A percentile compares a stretch with the other conserved stretches of the same genome.
These are phyloP conservation scores for Termitomyces sp. DNA, from an alignment of 1,284 basidiomycete genomes.

Conservation along the genomic window DNA sequence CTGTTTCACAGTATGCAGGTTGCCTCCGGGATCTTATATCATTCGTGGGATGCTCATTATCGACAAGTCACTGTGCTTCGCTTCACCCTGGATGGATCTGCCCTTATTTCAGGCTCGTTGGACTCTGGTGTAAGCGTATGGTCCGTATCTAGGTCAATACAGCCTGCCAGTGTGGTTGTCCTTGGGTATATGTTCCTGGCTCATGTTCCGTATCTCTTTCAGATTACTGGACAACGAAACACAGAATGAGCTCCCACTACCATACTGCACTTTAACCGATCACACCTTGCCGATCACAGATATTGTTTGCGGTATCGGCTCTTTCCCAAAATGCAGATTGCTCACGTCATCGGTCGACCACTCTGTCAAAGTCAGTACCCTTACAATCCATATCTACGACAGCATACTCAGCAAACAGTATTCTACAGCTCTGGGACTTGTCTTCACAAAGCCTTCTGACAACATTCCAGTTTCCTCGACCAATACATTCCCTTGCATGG, in stretches of 20 bases:
- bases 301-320: conserved; percentile 72
- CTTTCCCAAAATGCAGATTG: conserved; percentile 73
- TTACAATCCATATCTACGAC: conserved; percentile 10
- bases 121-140: conserved; percentile 88
- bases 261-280: conserved; percentile 81
- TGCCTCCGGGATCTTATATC: conserved; percentile 83
- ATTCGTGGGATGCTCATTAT: conserved; percentile 94
- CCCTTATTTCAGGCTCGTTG: conserved; percentile 82
- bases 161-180: conserved; percentile 18
- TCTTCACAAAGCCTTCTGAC: conserved; percentile 73
- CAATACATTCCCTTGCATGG: conserved; percentile 67
- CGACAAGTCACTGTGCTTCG: conserved; percentile 78
- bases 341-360: conserved; percentile 85
- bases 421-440: conserved; percentile 73
- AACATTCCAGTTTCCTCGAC: conserved; percentile 79
- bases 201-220: conserved; percentile 13
- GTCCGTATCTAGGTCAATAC: conserved; percentile 76
- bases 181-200: conserved; percentile 7
- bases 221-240: conserved; percentile 69
- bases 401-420: neutral
- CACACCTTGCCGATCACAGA: conserved; percentile 89
- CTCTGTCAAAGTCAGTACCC: conserved; percentile 76
- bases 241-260: conserved; percentile 67
- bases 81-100: conserved; percentile 79
- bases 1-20: conserved; percentile 47